phyloP scores from a whole-genome alignment of 805 yeast species.

The Yarrowia bubula region DNA sequence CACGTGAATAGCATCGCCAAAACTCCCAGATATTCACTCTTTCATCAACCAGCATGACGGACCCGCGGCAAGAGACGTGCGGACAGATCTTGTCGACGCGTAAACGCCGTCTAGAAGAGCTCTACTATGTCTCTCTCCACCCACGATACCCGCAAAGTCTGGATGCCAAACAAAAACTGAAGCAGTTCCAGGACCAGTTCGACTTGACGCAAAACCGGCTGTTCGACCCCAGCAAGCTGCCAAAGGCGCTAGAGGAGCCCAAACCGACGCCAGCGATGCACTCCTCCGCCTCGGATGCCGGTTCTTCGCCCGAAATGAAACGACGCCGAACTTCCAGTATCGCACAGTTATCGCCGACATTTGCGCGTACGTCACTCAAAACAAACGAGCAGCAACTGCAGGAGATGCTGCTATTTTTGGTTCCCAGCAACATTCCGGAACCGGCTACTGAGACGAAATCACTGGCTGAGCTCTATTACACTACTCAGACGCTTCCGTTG shows the following conservation, averaged over 20 bases:
- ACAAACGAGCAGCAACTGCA: slow-evolving; percentile 28
- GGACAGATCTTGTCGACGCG: slow-evolving; percentile 36
- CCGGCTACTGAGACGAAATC: slow-evolving; percentile 43
- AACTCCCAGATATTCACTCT: slow-evolving; percentile 8
- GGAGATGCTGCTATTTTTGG: slow-evolving; percentile 35
- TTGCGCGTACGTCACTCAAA: background rate
- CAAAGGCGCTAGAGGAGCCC: background rate
- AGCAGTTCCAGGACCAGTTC: slow-evolving; percentile 40
- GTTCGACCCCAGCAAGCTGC: slow-evolving; percentile 5
- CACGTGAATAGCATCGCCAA: slow-evolving; percentile 21
- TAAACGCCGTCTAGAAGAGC: slow-evolving; percentile 58
- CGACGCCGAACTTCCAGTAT: slow-evolving; percentile 11
- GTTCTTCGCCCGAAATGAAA: background rate
- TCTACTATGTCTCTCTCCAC: slow-evolving; percentile 57
- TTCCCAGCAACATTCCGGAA: slow-evolving; percentile 41
- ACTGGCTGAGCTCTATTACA: slow-evolving; percentile 78
- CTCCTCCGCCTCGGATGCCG: background rate
- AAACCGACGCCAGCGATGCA: background rate
- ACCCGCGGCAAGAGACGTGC: slow-evolving; percentile 24
- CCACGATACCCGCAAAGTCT: slow-evolving; percentile 49
- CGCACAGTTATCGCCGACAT: slow-evolving; percentile 11
- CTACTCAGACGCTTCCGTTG: slow-evolving; percentile 84
- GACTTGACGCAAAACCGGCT: slow-evolving; percentile 24
- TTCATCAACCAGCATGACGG: slow-evolving; percentile 18
- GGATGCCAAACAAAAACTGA: slow-evolving; percentile 38